Percentiles rank a stretch among this genome's conserved stretches.
Conservation (phyloP, 768 basidiomycete genomes). For the Russula olivacea region DNA sequence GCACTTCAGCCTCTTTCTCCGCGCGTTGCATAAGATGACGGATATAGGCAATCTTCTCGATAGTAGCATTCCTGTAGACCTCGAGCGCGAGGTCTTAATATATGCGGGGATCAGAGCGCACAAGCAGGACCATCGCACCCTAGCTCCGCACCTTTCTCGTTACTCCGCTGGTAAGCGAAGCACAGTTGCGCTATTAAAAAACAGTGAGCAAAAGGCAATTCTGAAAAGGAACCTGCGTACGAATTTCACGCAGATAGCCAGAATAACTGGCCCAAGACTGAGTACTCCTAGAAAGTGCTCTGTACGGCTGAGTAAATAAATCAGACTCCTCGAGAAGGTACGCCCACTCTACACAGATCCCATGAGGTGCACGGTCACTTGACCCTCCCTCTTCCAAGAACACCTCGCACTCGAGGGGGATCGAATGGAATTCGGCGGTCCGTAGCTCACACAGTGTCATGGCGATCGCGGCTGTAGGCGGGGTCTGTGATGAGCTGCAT, state of each 20-base stretch:
- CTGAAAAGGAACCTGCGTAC: background rate
- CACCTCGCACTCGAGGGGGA: conserved; percentile 23
- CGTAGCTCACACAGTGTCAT: conserved; percentile 26
- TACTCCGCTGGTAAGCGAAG: conserved; percentile 21
- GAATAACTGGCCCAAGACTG: conserved; percentile 27
- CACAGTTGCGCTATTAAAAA: conserved; percentile 23
- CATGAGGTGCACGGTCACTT: conserved; percentile 1
- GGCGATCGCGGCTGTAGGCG: conserved; percentile 18
- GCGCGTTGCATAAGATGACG: conserved; percentile 16
- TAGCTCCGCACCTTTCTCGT: conserved; percentile 16
- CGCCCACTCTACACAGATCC: conserved; percentile 24
- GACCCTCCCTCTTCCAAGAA: conserved; percentile 7
- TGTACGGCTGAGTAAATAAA: background rate
- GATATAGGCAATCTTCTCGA: conserved; percentile 23
- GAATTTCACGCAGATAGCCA: conserved; percentile 25
- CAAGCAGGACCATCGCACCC: background rate
- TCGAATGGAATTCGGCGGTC: conserved; percentile 21
- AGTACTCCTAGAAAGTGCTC: conserved; percentile 25
- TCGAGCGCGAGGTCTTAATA: conserved; percentile 19
- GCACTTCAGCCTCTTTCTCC: conserved; percentile 9
- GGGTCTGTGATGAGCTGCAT: background rate
- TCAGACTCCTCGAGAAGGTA: too few species aligned
- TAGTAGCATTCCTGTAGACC: conserved; percentile 24
- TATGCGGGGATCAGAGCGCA: background rate
- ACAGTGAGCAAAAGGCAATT: background rate